A percentile compares a stretch with the other conserved stretches of the same genome.
phyloP scores from a whole-genome alignment of 306 rosid genomes.

The Cucurbita argyrosperma region DNA sequence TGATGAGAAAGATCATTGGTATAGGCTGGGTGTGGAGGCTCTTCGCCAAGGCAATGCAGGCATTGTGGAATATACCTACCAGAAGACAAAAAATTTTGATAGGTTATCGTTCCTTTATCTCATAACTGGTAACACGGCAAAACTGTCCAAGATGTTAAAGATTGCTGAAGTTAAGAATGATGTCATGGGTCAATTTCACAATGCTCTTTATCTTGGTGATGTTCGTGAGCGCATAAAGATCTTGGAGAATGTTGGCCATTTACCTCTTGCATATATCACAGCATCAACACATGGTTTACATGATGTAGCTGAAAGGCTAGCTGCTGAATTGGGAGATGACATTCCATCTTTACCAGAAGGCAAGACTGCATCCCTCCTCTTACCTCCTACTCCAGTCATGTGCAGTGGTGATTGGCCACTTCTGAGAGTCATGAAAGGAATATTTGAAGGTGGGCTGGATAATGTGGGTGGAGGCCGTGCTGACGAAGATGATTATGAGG shows the following conservation, averaged over 20 bases:
- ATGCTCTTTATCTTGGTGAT: constrained; percentile 75
- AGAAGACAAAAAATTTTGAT: constrained; percentile 85
- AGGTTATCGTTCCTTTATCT: constrained; percentile 84
- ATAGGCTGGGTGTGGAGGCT: constrained; percentile 79
- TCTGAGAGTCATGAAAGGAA: constrained; percentile 66
- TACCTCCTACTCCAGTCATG: constrained; percentile 60
- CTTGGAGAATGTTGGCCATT: constrained; percentile 79
- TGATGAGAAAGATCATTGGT: constrained; percentile 94
- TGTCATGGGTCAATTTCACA: constrained; percentile 96
- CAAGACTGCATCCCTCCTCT: constrained; percentile 49
- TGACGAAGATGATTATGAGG: constrained; percentile 63
- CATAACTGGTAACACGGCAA: constrained; percentile 62
- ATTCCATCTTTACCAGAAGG: constrained; percentile 66
- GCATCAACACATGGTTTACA: constrained; percentile 66
- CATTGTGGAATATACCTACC: constrained; percentile 84
- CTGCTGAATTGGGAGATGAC: constrained; percentile 63
- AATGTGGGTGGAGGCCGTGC: constrained; percentile 23
- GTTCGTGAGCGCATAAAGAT: constrained; percentile 66
- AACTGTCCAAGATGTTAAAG: constrained; percentile 88
- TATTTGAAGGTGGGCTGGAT: constrained; percentile 75
- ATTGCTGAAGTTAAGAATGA: constrained; percentile 90
- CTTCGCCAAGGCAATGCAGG: constrained; percentile 93
- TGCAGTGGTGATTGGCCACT: constrained; percentile 88
- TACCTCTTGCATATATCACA: constrained; percentile 73
- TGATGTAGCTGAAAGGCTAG: constrained; percentile 69